Conservation (phyloP, 2,329 filamentous ascomycete species). For the Fusarium miscanthi region DNA sequence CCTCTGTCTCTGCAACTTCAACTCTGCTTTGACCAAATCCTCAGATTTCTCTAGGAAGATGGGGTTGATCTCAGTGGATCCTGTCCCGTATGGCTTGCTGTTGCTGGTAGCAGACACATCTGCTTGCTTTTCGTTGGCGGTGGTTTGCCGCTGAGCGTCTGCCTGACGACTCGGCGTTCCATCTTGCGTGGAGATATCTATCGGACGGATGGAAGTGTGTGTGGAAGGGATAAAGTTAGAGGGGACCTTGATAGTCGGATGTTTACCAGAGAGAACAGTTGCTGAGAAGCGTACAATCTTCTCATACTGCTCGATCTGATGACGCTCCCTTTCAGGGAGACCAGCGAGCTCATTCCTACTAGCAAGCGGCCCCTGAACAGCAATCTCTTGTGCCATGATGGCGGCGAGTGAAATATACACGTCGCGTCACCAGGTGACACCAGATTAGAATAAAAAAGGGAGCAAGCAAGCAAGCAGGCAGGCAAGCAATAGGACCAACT, state of each 20-base stretch:
- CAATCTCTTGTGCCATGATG: constrained; percentile 46
- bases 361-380: constrained; percentile 24
- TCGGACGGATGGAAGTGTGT: constrained; percentile 33
- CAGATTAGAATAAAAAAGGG: not conserved
- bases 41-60: constrained; percentile 89
- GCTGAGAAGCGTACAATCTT: constrained; percentile 86
- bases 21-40: constrained; percentile 83
- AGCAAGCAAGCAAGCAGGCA: not conserved
- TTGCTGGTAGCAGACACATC: constrained; percentile 32
- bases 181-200: constrained; percentile 38
- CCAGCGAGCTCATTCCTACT: constrained; percentile 39
- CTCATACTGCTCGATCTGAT: constrained; percentile 76
- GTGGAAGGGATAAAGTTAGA: constrained; percentile 50
- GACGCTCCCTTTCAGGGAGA: constrained; percentile 60
- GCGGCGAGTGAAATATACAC: constrained; percentile 35
- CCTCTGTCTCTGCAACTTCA: constrained; percentile 81
- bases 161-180: constrained; percentile 19
- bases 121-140: constrained; percentile 51
- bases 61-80: constrained; percentile 79
- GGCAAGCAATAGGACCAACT: constrained; percentile 6
- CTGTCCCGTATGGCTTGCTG: constrained; percentile 57
- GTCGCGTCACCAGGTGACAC: constrained; percentile 37
- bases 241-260: constrained; percentile 70
- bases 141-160: constrained; percentile 51
- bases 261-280: constrained; percentile 80